phyloP scores from a whole-genome alignment of 495 filamentous ascomycete genomes.

The Halenospora varia region DNA sequence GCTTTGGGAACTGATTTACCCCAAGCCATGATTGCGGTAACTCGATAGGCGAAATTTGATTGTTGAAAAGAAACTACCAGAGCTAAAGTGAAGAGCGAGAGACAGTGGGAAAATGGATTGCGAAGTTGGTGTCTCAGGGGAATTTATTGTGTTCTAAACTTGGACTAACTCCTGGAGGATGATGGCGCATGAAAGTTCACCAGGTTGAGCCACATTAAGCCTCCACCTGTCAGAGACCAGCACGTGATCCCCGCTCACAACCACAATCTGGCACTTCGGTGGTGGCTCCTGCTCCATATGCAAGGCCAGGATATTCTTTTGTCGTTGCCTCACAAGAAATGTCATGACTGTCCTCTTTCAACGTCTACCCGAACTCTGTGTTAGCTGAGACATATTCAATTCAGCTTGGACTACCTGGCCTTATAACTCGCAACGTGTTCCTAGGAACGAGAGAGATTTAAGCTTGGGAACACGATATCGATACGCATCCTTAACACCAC shows the following conservation, averaged over 20 bases:
- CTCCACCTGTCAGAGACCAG: too few species aligned
- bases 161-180: not conserved
- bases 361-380: not conserved
- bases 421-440: conserved; percentile 25
- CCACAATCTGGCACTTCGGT: not conserved
- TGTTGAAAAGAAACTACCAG: not conserved
- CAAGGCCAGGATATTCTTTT: conserved; percentile 5
- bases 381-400: conserved; percentile 8
- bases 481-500: conserved; percentile 4
- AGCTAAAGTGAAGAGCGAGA: not conserved
- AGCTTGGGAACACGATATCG: conserved; percentile 6
- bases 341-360: conserved; percentile 16
- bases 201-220: not conserved
- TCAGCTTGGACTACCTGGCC: conserved; percentile 2
- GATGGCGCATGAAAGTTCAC: not conserved
- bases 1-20: conserved; percentile 17
- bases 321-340: not conserved
- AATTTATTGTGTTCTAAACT: not conserved
- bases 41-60: not conserved
- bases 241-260: not conserved
- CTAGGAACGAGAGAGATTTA: conserved; percentile 9
- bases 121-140: not conserved
- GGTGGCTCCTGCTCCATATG: not conserved
- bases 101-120: not conserved
- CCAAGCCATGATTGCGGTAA: conserved; percentile 27